Conservation (phyloP, 108 stramenopile genomes). For the Fistulifera pelliculosa region DNA sequence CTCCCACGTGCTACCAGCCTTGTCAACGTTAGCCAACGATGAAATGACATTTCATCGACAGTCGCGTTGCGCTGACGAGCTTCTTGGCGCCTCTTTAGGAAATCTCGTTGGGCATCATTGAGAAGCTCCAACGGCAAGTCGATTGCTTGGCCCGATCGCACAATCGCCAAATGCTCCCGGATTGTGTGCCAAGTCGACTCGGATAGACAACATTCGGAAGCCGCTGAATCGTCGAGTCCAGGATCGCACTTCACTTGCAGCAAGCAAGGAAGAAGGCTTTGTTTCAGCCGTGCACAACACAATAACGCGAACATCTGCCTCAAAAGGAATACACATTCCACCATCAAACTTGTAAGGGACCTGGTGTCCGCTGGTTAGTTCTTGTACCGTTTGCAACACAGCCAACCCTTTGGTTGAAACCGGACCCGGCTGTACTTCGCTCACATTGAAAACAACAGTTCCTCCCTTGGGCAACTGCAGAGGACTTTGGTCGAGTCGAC, state of each 20-base stretch:
- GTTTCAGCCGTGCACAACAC: constrained; percentile 26
- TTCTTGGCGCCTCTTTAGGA: constrained; percentile 24
- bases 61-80: background rate
- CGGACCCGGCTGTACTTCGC: background rate
- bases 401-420: background rate
- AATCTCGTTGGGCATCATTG: constrained; percentile 38
- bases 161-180: constrained; percentile 1
- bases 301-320: constrained; percentile 44
- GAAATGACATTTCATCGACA: constrained; percentile 37
- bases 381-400: constrained; percentile 5
- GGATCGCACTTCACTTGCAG: background rate
- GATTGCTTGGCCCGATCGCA: background rate
- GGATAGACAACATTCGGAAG: no score
- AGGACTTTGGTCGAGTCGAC: constrained; percentile 19
- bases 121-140: constrained; percentile 11
- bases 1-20: constrained; percentile 31
- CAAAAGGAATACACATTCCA: constrained; percentile 33
- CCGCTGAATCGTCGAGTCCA: background rate
- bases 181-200: background rate
- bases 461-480: constrained; percentile 42
- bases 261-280: constrained; percentile 2
- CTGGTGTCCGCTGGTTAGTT: constrained; percentile 15
- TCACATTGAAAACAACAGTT: constrained; percentile 21
- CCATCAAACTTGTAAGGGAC: constrained; percentile 41
- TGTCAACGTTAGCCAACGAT: constrained; percentile 52